phyloP scores from a whole-genome alignment of 164 flowering plant species.

The Aristolochia fimbriata region DNA sequence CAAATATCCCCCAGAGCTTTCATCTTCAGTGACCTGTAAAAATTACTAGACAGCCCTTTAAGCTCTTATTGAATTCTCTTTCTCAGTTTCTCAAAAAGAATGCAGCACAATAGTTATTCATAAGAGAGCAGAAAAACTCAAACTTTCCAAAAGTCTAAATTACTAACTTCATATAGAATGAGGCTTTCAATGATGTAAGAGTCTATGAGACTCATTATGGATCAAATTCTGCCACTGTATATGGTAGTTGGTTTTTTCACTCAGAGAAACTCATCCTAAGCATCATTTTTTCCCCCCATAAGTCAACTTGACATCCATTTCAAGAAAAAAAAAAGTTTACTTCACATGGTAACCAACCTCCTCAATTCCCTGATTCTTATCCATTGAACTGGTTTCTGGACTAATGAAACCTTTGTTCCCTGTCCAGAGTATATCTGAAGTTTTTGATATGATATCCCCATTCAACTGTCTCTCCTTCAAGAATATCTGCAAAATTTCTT shows the following conservation, averaged over 20 bases:
- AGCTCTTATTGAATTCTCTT: too few relatives aligned
- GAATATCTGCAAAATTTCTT: constrained; percentile 51
- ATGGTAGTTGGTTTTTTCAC: too few relatives aligned
- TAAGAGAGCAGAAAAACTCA: too few relatives aligned
- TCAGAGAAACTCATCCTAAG: background rate
- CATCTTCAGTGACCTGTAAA: constrained; percentile 26
- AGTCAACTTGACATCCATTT: too few relatives aligned
- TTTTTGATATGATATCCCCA: constrained; percentile 70
- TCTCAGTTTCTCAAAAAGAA: too few relatives aligned
- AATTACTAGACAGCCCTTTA: background rate
- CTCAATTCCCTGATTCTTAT: constrained; percentile 18
- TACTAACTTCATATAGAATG: background rate
- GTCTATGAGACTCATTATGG: too few relatives aligned
- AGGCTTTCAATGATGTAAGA: background rate
- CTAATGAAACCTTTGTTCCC: constrained; percentile 20
- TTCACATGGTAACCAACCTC: constrained; percentile 20
- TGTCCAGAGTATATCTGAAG: constrained; percentile 57
- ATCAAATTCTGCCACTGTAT: too few relatives aligned
- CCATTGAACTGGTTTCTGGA: constrained; percentile 10
- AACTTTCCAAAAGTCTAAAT: background rate
- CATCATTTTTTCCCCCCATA: background rate
- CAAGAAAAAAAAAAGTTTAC: too few relatives aligned
- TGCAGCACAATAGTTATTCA: too few relatives aligned
- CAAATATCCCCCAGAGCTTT: constrained; percentile 53
- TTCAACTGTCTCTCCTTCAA: constrained; percentile 52